Evolutionary conservation across 208 protist genomes (phyloP), one percentile per base, ranked within the genome.

Genomic region (Trypanosoma vivax): DNA sequence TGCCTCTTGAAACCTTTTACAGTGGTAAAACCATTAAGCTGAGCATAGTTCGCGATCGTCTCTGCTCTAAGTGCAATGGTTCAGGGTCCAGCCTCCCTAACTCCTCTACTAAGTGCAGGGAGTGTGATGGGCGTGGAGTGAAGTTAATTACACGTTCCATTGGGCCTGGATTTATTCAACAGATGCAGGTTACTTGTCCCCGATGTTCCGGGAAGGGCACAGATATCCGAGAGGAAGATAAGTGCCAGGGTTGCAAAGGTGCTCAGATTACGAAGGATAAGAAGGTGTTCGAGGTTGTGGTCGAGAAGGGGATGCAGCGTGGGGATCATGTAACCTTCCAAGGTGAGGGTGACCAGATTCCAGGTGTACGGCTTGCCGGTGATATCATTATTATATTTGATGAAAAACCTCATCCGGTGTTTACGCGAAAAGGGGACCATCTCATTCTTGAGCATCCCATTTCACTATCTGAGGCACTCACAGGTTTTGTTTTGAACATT

Each of bases 341-440:
- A 33, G 96, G 96, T 38, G 97, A 99, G 56, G 97, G 94, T 42
- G 96, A 99, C 37, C 90, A 98, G 61, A 87, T 87, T 54, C 92
- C 95, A n/a, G 92, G 83, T 40, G 74, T 97, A 25, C 63, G 76
- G 30, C 70, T 89, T 14, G 82, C 97, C 21, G 97, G 97, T 38
- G 97, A 99, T 67, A 95, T 99, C 50, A 90, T 99, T 49, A 97
- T 99, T 55, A 87, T 99, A 11, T 56, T 99, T 3, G 71, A 97
- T 24, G 73, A 98, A 75, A 97, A 98, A 70, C 78, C 92, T 33
- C 96, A 99, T 76, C 24, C 66, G 10, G 5, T 73, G 0, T 99
- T 99, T 65, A 69, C 79, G 14, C 84, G 98, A 29, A 82, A 98
- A 47, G 96, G 92, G 50, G 69, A 96, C 51, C 96, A 99, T 76